Evolutionary conservation across 108 stramenopile species (phyloP).

Genomic region (Discostella stelligeroides): DNA sequence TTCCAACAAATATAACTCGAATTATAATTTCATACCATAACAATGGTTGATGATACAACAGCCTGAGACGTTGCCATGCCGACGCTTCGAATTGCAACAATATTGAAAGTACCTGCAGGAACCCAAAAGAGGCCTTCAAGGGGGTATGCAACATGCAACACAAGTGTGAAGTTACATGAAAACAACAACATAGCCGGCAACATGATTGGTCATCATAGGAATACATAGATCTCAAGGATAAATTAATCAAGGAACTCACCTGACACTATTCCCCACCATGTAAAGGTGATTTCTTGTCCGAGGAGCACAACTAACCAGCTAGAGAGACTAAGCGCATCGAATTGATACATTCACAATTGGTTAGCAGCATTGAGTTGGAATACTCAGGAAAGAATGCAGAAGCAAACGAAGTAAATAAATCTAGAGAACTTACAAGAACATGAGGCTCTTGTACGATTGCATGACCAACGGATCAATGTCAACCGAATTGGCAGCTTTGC

Average conservation of each 20-base stretch:
- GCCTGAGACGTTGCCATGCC: conserved; percentile 82
- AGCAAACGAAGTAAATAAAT: neutral
- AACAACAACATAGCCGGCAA: neutral
- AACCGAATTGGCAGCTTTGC: conserved; percentile 38
- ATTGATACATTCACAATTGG: no score
- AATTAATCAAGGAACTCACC: conserved; percentile 19
- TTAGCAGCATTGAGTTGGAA: neutral
- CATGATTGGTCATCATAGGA: neutral
- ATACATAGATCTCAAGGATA: neutral
- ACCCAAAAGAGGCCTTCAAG: conserved; percentile 66
- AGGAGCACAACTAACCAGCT: conserved; percentile 45
- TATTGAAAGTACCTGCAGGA: conserved; percentile 66
- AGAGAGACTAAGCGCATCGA: conserved; percentile 2
- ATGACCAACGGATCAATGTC: conserved; percentile 54
- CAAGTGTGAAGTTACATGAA: neutral
- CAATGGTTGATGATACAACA: conserved; percentile 70
- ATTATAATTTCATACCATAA: conserved; percentile 47
- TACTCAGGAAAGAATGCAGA: no score
- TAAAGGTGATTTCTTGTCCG: conserved; percentile 45
- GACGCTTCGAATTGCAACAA: conserved; percentile 80
- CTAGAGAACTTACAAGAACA: conserved; percentile 31
- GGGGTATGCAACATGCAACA: neutral
- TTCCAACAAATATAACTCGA: no score
- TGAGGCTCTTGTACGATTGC: conserved; percentile 54
- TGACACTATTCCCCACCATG: conserved; percentile 56